Conservation (phyloP, 257 asterid species). For the Anisodus tanguticus region DNA sequence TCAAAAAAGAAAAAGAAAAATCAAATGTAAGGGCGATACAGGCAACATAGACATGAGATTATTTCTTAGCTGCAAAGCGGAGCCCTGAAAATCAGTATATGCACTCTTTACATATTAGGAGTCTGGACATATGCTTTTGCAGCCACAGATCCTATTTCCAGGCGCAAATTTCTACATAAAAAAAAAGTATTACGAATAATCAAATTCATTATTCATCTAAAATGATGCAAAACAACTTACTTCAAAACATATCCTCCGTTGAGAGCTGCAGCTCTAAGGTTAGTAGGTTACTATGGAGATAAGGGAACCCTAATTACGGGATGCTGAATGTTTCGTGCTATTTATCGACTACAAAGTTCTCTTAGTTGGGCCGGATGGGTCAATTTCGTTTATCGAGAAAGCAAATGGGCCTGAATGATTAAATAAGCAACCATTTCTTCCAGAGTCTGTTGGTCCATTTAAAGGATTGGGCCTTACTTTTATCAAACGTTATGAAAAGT, state of each 20-base stretch:
- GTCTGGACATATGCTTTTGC: slow-evolving; percentile 12
- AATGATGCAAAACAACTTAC: neutral
- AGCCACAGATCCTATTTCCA: slow-evolving; percentile 27
- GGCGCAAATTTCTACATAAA: neutral
- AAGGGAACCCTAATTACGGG: neutral
- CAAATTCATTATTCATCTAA: neutral
- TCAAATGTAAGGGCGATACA: slow-evolving; percentile 32
- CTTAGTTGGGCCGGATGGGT: neutral
- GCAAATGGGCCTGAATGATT: no score
- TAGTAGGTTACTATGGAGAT: neutral
- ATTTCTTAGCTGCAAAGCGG: slow-evolving; percentile 42
- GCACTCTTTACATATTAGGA: slow-evolving; percentile 33
- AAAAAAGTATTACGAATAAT: neutral
- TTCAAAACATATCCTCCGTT: neutral
- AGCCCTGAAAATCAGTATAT: slow-evolving; percentile 24
- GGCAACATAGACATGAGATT: slow-evolving; percentile 32
- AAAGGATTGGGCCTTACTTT: no score
- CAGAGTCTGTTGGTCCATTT: no score
- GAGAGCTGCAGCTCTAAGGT: neutral
- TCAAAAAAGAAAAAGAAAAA: neutral
- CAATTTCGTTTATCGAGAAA: neutral
- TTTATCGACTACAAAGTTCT: neutral
- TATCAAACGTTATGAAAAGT: no score
- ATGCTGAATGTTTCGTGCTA: neutral
- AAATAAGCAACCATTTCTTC: no score